A percentile compares a stretch with the other conserved stretches of the same genome.
phyloP scores from a whole-genome alignment of 1,139 yeast genomes.

The Lodderomyces oxycetoniae region DNA sequence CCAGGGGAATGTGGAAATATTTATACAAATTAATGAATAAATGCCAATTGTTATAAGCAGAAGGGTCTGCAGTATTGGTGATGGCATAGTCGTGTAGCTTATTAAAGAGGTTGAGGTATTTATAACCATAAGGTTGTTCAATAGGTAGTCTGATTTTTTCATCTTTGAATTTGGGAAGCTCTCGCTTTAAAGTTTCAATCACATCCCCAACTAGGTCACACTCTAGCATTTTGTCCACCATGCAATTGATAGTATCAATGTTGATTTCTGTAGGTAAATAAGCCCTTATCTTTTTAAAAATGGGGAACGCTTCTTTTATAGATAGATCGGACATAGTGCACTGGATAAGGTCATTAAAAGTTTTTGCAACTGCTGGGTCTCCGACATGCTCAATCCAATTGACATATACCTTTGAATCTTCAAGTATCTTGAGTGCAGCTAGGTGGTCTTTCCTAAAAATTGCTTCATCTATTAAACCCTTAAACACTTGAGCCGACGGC shows the following conservation, averaged over 20 bases:
- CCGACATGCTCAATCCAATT: conserved; percentile 28
- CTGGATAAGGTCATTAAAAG: conserved; percentile 33
- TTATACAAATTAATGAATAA: conserved; percentile 57
- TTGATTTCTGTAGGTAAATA: conserved; percentile 30
- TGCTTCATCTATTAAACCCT: conserved; percentile 23
- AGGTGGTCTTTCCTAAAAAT: conserved; percentile 18
- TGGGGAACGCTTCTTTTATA: conserved; percentile 26
- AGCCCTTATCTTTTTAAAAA: conserved; percentile 35
- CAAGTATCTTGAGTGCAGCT: conserved; percentile 29
- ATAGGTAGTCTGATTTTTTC: conserved; percentile 28
- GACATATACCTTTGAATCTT: conserved; percentile 8
- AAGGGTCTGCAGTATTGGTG: conserved; percentile 35
- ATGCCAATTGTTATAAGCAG: conserved; percentile 55
- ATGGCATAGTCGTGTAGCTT: conserved; percentile 45
- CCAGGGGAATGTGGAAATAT: conserved; percentile 57
- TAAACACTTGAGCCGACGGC: conserved; percentile 15
- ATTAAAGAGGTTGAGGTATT: conserved; percentile 32
- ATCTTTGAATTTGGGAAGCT: conserved; percentile 47
- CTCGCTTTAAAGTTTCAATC: conserved; percentile 54
- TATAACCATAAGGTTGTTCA: conserved; percentile 22
- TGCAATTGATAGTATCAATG: conserved; percentile 42
- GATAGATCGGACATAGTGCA: conserved; percentile 18
- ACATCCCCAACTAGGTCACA: conserved; percentile 54
- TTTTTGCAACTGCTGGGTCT: conserved; percentile 27
- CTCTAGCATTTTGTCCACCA: conserved; percentile 44